Conservation (phyloP, 2,329 filamentous ascomycete genomes). For the Cladophialophora psammophila region DNA sequence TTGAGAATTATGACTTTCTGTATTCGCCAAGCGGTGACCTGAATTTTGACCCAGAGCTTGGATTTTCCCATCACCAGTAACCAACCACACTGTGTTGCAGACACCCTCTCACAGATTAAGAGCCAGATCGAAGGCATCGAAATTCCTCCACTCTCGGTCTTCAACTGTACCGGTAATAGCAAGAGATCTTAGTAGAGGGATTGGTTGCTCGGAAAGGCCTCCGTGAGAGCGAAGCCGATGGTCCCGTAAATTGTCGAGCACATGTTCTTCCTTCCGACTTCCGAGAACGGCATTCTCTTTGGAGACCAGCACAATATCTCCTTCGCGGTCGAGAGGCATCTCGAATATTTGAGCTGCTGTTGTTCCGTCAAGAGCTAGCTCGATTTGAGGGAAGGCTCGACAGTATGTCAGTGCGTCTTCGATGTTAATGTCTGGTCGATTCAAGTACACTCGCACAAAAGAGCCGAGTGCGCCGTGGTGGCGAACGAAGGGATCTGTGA, state of each 20-base stretch:
- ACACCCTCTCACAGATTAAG: slow-evolving; percentile 44
- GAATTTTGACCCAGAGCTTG: slow-evolving; percentile 44
- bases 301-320: slow-evolving; percentile 52
- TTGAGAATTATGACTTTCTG: slow-evolving; percentile 41
- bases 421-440: slow-evolving; percentile 37
- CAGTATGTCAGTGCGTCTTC: slow-evolving; percentile 45
- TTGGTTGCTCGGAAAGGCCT: slow-evolving; percentile 50
- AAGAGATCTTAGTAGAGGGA: slow-evolving; percentile 49
- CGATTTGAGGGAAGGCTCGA: slow-evolving; percentile 45
- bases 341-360: slow-evolving; percentile 48
- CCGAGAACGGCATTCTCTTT: slow-evolving; percentile 50
- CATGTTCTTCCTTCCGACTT: slow-evolving; percentile 46
- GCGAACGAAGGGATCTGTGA: slow-evolving; percentile 54
- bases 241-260: slow-evolving; percentile 45
- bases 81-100: neutral
- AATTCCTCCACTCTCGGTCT: slow-evolving; percentile 48
- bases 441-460: slow-evolving; percentile 53
- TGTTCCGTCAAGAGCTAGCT: slow-evolving; percentile 44
- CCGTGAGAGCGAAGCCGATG: slow-evolving; percentile 53
- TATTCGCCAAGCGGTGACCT: slow-evolving; percentile 44
- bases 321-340: slow-evolving; percentile 52
- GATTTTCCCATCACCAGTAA: slow-evolving; percentile 19
- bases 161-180: slow-evolving; percentile 30
- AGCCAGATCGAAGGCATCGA: slow-evolving; percentile 50
- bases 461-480: slow-evolving; percentile 54